Evolutionary conservation across 225 moss, liverwort and hornwort species (phyloP).

Genomic region (Asterella californica): DNA sequence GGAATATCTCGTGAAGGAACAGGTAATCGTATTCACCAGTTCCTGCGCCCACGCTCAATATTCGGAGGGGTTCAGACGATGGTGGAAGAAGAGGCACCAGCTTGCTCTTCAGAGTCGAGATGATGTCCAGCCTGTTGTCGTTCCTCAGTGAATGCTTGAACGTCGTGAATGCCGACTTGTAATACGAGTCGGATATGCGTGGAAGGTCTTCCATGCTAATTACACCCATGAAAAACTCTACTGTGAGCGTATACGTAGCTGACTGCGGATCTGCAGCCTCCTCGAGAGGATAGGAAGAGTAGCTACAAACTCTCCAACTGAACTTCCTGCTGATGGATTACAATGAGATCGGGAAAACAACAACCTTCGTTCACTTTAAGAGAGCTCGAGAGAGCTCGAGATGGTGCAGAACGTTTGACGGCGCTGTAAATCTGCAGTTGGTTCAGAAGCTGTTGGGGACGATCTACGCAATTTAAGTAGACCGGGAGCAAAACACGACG

Average conservation of each 20-base stretch:
- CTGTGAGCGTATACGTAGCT: neutral
- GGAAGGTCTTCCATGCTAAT: neutral
- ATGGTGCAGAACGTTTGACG: no score
- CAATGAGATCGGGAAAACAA: neutral
- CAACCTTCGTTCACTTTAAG: neutral
- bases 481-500: neutral
- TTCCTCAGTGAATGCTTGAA: conserved; percentile 17
- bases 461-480: neutral
- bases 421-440: no score
- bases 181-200: conserved; percentile 13
- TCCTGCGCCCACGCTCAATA: conserved; percentile 20
- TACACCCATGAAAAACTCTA: neutral
- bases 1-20: conserved; percentile 18
- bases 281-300: neutral
- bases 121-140: conserved; percentile 3
- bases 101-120: conserved; percentile 16
- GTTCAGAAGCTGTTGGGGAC: no score
- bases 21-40: conserved; percentile 12
- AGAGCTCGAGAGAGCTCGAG: no score
- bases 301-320: neutral
- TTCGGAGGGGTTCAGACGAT: conserved; percentile 6
- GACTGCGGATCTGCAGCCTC: neutral
- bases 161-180: neutral
- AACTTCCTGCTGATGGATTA: neutral
- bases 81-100: conserved; percentile 20